Base-by-base conservation (phyloP, 2,329 filamentous ascomycete genomes). In the Bipolaris victoriae region DNA sequence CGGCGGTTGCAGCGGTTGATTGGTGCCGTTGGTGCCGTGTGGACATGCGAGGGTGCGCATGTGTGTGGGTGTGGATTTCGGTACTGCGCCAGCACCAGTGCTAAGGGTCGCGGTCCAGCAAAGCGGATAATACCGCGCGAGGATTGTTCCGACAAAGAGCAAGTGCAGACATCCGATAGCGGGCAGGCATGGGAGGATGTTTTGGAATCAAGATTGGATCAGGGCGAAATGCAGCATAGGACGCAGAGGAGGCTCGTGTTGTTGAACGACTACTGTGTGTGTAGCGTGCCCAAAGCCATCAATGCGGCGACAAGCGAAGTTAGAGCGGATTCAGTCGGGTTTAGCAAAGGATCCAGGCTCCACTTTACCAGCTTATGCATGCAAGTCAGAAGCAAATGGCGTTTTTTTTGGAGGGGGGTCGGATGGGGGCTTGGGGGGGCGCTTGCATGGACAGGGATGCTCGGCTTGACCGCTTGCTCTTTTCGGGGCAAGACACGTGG, bases 351-450 rank as follows among this genome's bases (percentile, higher is more conserved):
- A 55, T 69, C 66, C 65, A 62, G 67, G 62, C 67, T 63, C 43
- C 40, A n/a, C 33, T n/a, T 64, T 58, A 58, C 67, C 55, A 62
- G 64, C 46, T 20, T 15, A 36, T 59, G 47, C 58, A 65, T 69
- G 68, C 67, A 67, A 67, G 66, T 68, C 61, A 69, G 60, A 67
- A 64, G 61, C 60, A 61, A 59, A 64, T 65, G 62, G 64, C 60
- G 46, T 62, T 65, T 52, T 39, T 39, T 45, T 24, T 24, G 56
- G 40, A 43, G 40, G 24, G 40, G 40, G 24, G 40, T 29, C 26
- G 26, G 26, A 29, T 29, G 6, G 40, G n/a, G 13, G 40, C 40
- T 26, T 11, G 29, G 10, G 29, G 26, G 29, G 26, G 29, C 29
- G 60, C 65, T 60, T 67, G 65, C 66, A 65, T 52, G 43, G 53